phyloP scores from a whole-genome alignment of 495 filamentous ascomycete genomes.

The Annulohypoxylon maeteangense region DNA sequence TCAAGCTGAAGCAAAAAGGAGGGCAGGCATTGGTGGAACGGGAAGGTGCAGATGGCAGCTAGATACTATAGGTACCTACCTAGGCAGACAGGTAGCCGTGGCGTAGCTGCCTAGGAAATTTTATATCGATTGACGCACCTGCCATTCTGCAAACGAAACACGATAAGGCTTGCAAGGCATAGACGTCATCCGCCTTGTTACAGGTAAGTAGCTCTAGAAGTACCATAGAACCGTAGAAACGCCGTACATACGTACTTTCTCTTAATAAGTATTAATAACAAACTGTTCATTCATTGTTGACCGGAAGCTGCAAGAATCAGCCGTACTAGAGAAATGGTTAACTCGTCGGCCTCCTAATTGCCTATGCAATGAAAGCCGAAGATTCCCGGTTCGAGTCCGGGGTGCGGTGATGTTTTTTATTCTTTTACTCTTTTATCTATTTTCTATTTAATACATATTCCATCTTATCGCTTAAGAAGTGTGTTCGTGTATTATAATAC shows the following conservation, averaged over 20 bases:
- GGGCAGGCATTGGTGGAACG: constrained; percentile 20
- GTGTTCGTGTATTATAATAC: too few species aligned
- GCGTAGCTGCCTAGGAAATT: constrained; percentile 2
- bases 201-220: too few species aligned
- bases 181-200: background rate
- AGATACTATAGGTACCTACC: too few species aligned
- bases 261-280: constrained; percentile 22
- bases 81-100: constrained; percentile 11
- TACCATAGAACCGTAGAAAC: background rate
- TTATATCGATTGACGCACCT: background rate
- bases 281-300: background rate
- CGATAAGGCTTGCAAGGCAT: background rate
- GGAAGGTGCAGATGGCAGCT: constrained; percentile 32
- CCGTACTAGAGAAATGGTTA: constrained; percentile 45
- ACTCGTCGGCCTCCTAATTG: constrained; percentile 45
- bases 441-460: background rate
- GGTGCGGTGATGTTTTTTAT: constrained; percentile 29
- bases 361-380: constrained; percentile 27
- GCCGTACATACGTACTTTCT: background rate
- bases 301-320: background rate
- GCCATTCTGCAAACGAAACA: background rate
- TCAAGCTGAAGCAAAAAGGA: constrained; percentile 14
- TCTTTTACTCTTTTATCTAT: background rate
- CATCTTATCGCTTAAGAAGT: background rate
- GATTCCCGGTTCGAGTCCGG: constrained; percentile 46